phyloP scores from a whole-genome alignment of 2,329 filamentous ascomycete genomes.

The Cladobotryum protrusum region DNA sequence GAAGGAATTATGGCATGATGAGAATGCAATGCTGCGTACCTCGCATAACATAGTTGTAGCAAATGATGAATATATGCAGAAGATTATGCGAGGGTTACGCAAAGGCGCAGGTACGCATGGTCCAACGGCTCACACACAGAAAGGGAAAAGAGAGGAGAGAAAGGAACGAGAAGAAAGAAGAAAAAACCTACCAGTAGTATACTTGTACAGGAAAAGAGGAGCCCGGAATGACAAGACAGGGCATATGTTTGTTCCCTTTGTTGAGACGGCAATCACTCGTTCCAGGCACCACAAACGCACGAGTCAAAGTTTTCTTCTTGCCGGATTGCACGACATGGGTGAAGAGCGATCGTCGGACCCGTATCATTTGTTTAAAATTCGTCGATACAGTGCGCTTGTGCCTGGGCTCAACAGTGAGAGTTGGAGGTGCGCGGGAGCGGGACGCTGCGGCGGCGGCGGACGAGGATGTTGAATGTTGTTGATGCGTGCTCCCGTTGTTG shows the following conservation, averaged over 20 bases:
- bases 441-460: slow-evolving; percentile 10
- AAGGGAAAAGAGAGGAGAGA: too few relatives aligned
- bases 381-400: slow-evolving; percentile 10
- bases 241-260: too few relatives aligned
- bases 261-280: too few relatives aligned
- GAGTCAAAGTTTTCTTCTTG: too few relatives aligned
- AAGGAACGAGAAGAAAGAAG: too few relatives aligned
- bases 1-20: too few relatives aligned
- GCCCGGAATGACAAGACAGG: background rate
- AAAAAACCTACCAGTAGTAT: background rate
- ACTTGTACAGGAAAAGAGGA: background rate
- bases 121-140: background rate
- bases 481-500: slow-evolving; percentile 12
- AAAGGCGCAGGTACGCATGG: slow-evolving; percentile 8
- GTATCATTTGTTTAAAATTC: too few relatives aligned
- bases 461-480: slow-evolving; percentile 2
- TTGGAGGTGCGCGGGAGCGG: slow-evolving; percentile 10
- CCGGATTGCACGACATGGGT: too few relatives aligned
- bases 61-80: background rate
- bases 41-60: slow-evolving; percentile 4
- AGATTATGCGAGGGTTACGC: background rate
- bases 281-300: too few relatives aligned
- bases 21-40: background rate
- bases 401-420: slow-evolving; percentile 3
- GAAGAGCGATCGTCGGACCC: too few relatives aligned